Evolutionary conservation across 805 yeast genomes (phyloP).

Genomic region (Wickerhamiella azymoides): DNA sequence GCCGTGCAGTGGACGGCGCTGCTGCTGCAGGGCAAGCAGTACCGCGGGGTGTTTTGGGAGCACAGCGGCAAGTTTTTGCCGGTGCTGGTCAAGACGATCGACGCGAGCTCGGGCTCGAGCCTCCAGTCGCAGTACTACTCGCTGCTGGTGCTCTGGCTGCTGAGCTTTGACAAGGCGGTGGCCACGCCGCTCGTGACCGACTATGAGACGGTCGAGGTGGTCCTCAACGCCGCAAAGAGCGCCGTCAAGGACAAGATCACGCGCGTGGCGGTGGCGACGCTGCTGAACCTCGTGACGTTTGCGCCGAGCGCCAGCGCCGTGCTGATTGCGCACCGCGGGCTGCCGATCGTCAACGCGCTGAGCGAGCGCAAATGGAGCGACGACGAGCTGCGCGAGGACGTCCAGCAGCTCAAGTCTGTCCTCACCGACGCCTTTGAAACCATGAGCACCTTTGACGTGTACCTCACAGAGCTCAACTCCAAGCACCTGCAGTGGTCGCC

Average conservation of each 20-base stretch:
- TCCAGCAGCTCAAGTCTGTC: conserved; percentile 41
- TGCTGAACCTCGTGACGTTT: conserved; percentile 29
- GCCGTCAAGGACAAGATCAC: conserved; percentile 89
- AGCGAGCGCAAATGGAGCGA: conserved; percentile 89
- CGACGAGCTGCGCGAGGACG: conserved; percentile 70
- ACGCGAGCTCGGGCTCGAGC: conserved; percentile 18
- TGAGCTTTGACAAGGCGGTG: conserved; percentile 54
- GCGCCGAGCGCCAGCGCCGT: conserved; percentile 36
- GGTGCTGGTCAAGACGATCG: conserved; percentile 35
- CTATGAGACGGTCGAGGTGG: conserved; percentile 37
- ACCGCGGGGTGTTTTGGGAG: conserved; percentile 40
- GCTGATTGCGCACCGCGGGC: conserved; percentile 59
- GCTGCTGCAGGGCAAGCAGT: conserved; percentile 39
- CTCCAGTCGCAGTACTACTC: conserved; percentile 76
- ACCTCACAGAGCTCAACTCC: conserved; percentile 67
- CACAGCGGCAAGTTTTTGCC: conserved; percentile 34
- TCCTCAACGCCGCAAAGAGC: conserved; percentile 46
- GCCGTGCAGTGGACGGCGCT: conserved; percentile 53
- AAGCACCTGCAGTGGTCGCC: conserved; percentile 79
- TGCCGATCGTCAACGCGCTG: conserved; percentile 51
- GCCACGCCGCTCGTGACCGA: conserved; percentile 35
- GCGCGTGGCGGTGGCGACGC: conserved; percentile 63
- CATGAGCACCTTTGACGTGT: conserved; percentile 87
- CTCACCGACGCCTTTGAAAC: conserved; percentile 60
- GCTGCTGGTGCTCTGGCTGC: conserved; percentile 68